Evolutionary conservation across 164 flowering plant genomes (phyloP).

Genomic region (Tetrastigma voinierianum): DNA sequence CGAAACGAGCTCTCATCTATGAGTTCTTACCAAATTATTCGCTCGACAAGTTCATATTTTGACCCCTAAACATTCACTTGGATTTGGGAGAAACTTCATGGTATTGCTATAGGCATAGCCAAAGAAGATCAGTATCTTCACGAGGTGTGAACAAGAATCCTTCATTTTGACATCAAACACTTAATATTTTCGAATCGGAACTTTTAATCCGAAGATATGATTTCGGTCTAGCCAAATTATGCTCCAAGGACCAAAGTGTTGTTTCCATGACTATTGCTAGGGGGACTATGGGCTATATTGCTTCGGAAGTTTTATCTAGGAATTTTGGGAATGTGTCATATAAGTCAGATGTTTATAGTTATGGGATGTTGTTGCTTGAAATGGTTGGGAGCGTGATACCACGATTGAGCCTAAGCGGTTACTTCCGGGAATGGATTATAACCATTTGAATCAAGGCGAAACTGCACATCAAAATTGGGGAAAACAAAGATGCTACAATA

Average conservation of each 20-base stretch:
- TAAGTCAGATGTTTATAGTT: constrained; percentile 29
- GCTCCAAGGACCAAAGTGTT: constrained; percentile 17
- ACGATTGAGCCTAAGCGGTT: constrained; percentile 9
- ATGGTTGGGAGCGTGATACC: neutral
- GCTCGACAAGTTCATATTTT: constrained; percentile 19
- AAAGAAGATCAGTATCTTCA: constrained; percentile 30
- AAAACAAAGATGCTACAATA: constrained; percentile 16
- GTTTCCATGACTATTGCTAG: constrained; percentile 21
- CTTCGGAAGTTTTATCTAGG: constrained; percentile 26
- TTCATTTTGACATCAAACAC: constrained; percentile 14
- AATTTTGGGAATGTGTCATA: constrained; percentile 19
- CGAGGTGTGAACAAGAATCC: constrained; percentile 28
- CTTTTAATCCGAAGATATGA: constrained; percentile 27
- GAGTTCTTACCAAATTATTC: constrained; percentile 31
- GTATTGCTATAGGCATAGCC: constrained; percentile 26
- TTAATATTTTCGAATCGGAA: neutral
- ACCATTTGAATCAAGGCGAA: constrained; percentile 10
- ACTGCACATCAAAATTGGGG: constrained; percentile 3
- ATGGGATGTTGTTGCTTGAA: constrained; percentile 30
- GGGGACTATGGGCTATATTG: constrained; percentile 26
- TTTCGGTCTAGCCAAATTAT: constrained; percentile 28
- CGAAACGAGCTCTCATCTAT: constrained; percentile 28
- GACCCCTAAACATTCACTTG: neutral
- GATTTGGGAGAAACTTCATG: constrained; percentile 25
- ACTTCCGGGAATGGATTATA: constrained; percentile 34